Evolutionary conservation across 2,329 filamentous ascomycete species (phyloP), one percentile per base, ranked within the genome.

Genomic region (Pyrenophora seminiperda): DNA sequence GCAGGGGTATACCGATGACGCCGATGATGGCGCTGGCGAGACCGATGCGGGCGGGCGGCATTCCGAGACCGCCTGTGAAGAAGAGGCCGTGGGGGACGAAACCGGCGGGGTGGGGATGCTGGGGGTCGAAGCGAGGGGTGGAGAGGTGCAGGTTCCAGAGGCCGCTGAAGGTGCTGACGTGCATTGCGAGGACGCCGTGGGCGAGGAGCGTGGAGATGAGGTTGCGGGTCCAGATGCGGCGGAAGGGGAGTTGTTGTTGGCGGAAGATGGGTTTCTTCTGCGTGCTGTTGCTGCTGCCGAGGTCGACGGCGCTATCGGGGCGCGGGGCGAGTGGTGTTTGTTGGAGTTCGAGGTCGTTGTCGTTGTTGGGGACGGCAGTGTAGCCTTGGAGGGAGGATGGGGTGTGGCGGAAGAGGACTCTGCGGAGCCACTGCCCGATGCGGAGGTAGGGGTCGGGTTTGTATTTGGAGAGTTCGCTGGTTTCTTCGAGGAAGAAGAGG

Each of bases 401-500:
- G 5, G 53, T 55, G 15, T 65, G 59, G 15, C 71, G 65, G 34
- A 74, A 67, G 1, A 78, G 22, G 1, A 57, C 59, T 13, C 68
- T 61, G 10, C 57, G 56, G 2, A 79, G 57, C 70, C 72, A 76
- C 18, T 61, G 63, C 4, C 74, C 73, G 2, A 79, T 37, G 9
- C 63, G 61, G 2, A 77, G 60, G 2, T 76, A 76, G 17, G 61
- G 70, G 41, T 80, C 78, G 2, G 67, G 65, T 39, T 70, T 74
- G 31, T 74, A 66, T 50, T 67, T 72, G 41, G 73, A 59, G 3
- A 72, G 58, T 30, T 79, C 76, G 37, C 73, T 68, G 0, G 77
- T 79, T 56, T 90, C 87, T 67, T 90, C 85, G 1, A 90, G 76
- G 10, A 84, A 86, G 18, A 90, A 75, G 47, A 87, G 75, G 2